Evolutionary conservation across 2,329 filamentous ascomycete species (phyloP), one percentile per base, ranked within the genome.

Genomic region (Leptographium galeiforme): DNA sequence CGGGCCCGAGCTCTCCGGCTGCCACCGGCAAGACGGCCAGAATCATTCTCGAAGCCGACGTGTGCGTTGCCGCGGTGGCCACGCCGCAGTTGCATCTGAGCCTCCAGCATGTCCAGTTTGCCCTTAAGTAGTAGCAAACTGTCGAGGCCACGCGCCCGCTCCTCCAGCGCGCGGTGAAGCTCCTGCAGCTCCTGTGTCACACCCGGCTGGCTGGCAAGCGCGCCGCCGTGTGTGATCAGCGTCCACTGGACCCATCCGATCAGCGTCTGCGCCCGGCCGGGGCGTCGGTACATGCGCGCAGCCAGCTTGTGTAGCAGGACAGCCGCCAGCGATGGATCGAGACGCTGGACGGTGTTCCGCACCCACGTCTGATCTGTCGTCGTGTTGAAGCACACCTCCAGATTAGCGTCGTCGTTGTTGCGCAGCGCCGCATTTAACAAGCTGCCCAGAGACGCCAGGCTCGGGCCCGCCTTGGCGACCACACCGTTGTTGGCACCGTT

Each of bases 221-320:
- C 90, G 59, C 91, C 93, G 59, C 93, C 93, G 64, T 98, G 93
- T 2, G 87, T 84, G 38, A 96, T 82, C 53, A 96, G 79, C 1
- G 89, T 91, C 88, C 89, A 95, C 69, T 96, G 90, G 45, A 97
- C 86, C 90, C 93, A 98, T 16, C 86, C 81, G 78, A 96, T 90
- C 36, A 98, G 79, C 63, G 84, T 87, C 51, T 90, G 89, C 14
- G 93, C 91, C 53, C 93, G 81, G 4, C 91, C 93, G 1, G 93
- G 93, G 46, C 89, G 82, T 59, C 85, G 81, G 68, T 95, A 85
- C 65, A 98, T 79, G 55, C 90, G 80, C 61, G 94, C 86, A 10
- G 93, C 88, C 51, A 98, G 78, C 67, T 88, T 89, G 63, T 83
- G 82, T 54, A 98, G 79, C 11, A 98, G 77, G 8, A 73, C 77